phyloP scores from a whole-genome alignment of 2,329 filamentous ascomycete genomes.

The Epichloe coenophiala region DNA sequence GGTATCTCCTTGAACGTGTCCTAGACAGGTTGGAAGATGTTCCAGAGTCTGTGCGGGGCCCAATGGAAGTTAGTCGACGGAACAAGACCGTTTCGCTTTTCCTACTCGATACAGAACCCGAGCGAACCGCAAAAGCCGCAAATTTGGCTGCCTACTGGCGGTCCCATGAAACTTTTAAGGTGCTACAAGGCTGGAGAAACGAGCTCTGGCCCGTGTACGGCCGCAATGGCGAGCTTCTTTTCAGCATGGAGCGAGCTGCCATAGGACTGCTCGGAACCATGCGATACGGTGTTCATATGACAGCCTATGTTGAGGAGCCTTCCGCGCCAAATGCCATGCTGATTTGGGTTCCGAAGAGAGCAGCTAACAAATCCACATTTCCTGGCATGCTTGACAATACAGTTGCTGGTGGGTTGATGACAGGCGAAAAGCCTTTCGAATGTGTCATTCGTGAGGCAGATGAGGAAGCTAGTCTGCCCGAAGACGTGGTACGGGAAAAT shows the following conservation, averaged over 20 bases:
- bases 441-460: constrained; percentile 73
- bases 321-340: constrained; percentile 43
- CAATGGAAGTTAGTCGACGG: constrained; percentile 46
- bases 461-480: constrained; percentile 77
- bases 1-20: constrained; percentile 42
- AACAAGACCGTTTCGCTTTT: constrained; percentile 52
- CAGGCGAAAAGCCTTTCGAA: constrained; percentile 67
- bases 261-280: constrained; percentile 61
- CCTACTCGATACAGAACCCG: constrained; percentile 40
- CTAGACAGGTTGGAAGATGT: constrained; percentile 33
- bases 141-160: constrained; percentile 42
- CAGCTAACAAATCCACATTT: constrained; percentile 72
- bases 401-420: constrained; percentile 67
- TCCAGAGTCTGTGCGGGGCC: constrained; percentile 37
- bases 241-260: constrained; percentile 66
- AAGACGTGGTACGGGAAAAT: constrained; percentile 48
- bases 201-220: constrained; percentile 72
- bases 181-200: constrained; percentile 67
- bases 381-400: constrained; percentile 91
- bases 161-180: constrained; percentile 53
- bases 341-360: constrained; percentile 74
- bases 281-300: constrained; percentile 73
- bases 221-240: constrained; percentile 46
- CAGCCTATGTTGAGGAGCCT: constrained; percentile 45
- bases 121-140: neutral